Evolutionary conservation across 805 yeast genomes (phyloP), one percentile per base, ranked within the genome.

Genomic region (Lipomyces yamanashiensis): DNA sequence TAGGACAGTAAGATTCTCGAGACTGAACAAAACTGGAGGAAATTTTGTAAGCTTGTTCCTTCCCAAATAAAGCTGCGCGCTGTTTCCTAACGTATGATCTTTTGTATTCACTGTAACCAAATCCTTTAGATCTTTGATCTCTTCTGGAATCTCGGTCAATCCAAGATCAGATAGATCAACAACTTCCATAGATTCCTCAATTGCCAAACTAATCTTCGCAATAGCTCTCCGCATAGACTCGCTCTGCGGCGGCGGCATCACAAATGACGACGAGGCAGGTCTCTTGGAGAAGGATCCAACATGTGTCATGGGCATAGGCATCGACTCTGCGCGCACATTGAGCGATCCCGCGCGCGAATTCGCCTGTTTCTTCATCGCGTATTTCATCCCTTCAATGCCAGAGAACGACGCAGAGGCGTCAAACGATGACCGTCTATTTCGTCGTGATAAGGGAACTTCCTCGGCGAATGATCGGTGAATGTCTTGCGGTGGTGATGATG

Each of bases 1-100:
- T 48, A 78, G 70, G 9, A 74, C 79, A 9, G 76, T 69, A n/a
- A 79, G 64, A 45, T 72, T 70, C 28, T 70, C 61, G 6, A 78
- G 72, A 33, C 67, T 64, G 63, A 78, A 78, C 45, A 79, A 53
- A 21, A 54, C 55, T 1, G 71, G 62, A n/a, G 75, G 74, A 10
- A 78, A 62, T 3, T 34, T 43, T 7, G 64, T 43, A 19, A 78
- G 65, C 1, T 37, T 13, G 65, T 78, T 78, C 52, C 69, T 63
- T 15, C 71, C 64, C 44, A 79, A 67, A 57, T 69, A 72, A 51
- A 79, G 47, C 40, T 71, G 69, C 50, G 78, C 64, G 41, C 62
- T 49, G 21, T 76, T 71, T 9, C 61, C 63, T 49, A 72, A 61
- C 17, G 72, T 53, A 7, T 21, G 48, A 41, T 40, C 48, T 28